Evolutionary conservation across 768 basidiomycete species (phyloP).

Genomic region (Exidia glandulosa): DNA sequence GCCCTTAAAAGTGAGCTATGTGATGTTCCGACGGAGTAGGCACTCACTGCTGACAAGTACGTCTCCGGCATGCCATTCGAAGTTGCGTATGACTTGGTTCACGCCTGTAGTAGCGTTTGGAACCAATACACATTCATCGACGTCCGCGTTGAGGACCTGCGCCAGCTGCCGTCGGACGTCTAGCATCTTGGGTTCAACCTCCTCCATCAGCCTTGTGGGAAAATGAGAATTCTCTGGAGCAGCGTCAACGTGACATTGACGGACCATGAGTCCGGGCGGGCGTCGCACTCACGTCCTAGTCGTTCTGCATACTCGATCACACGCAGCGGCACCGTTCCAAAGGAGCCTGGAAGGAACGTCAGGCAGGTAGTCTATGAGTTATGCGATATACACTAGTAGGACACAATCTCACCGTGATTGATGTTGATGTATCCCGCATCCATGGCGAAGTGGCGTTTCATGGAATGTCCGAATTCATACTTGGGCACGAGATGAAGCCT

Average conservation of each 20-base stretch:
- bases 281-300: constrained; percentile 18
- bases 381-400: neutral
- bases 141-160: constrained; percentile 18
- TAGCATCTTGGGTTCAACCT: constrained; percentile 15
- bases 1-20: neutral
- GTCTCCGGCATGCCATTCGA: constrained; percentile 59
- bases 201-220: constrained; percentile 13
- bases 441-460: constrained; percentile 21
- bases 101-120: constrained; percentile 55
- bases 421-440: constrained; percentile 9
- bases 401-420: neutral
- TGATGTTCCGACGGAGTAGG: no score
- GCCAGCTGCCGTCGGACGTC: constrained; percentile 17
- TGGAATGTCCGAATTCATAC: constrained; percentile 18
- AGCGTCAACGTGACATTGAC: neutral
- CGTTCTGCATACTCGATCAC: constrained; percentile 17
- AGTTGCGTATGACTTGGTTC: constrained; percentile 54
- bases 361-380: neutral
- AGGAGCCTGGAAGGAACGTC: constrained; percentile 13
- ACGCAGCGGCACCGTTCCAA: constrained; percentile 21
- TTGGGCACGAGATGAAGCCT: no score
- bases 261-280: constrained; percentile 17
- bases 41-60: constrained; percentile 46
- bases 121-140: constrained; percentile 28
- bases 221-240: neutral